Conservation (phyloP, 352 stramenopile species). For the Phytophthora sp. region DNA sequence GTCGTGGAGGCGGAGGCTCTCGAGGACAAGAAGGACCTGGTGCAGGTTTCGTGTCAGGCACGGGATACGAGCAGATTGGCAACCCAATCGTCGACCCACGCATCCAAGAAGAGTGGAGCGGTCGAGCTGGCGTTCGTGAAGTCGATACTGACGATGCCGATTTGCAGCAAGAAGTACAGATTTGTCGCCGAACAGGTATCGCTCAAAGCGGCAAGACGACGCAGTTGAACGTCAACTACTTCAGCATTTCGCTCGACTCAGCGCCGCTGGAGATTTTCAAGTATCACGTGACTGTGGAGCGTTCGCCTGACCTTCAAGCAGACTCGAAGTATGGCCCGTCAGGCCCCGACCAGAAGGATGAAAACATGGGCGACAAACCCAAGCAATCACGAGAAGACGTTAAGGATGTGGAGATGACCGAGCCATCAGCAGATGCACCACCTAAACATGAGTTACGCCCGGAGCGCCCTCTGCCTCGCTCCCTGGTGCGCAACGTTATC, state of each 20-base stretch:
- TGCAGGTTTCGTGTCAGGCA: constrained; percentile 39
- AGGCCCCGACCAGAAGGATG: constrained; percentile 41
- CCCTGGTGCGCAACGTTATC: constrained; percentile 56
- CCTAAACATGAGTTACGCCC: constrained; percentile 21
- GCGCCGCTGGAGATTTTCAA: constrained; percentile 59
- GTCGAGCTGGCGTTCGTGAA: constrained; percentile 29
- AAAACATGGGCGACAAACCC: constrained; percentile 37
- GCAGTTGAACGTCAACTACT: constrained; percentile 65
- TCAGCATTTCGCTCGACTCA: constrained; percentile 53
- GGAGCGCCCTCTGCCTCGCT: constrained; percentile 43
- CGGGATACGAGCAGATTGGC: constrained; percentile 59
- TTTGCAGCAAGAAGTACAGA: constrained; percentile 41
- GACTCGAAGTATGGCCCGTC: constrained; percentile 56
- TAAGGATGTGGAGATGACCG: constrained; percentile 50
- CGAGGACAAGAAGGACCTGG: constrained; percentile 39
- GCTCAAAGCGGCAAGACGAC: constrained; percentile 37
- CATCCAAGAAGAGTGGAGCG: constrained; percentile 51
- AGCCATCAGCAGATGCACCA: constrained; percentile 14
- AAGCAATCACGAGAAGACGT: constrained; percentile 32
- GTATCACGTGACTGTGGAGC: constrained; percentile 65
- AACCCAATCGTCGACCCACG: constrained; percentile 51
- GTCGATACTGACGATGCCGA: constrained; percentile 40
- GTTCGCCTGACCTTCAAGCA: constrained; percentile 34
- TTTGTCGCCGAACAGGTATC: constrained; percentile 50
- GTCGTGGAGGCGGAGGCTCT: constrained; percentile 27